Evolutionary conservation across 1,284 basidiomycete genomes (phyloP).

Genomic region (Phellinidium pouzarii): DNA sequence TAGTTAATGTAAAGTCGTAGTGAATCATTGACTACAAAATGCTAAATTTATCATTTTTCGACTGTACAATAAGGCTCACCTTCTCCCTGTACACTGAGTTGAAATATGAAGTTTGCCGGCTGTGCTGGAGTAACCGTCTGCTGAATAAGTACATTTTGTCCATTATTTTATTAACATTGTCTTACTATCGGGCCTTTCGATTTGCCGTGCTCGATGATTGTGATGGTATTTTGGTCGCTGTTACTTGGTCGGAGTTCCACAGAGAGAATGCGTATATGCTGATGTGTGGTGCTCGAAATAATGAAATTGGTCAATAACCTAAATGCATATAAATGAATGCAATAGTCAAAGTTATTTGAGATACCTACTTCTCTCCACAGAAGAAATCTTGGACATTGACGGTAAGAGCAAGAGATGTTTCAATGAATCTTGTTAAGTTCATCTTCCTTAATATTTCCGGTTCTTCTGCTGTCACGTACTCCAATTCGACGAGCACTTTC

Average conservation of each 20-base stretch:
- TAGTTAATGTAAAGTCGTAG: constrained; percentile 60
- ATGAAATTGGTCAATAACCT: constrained; percentile 79
- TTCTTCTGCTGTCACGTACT: constrained; percentile 54
- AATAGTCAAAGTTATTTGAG: constrained; percentile 19
- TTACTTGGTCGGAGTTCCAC: constrained; percentile 44
- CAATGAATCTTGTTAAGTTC: constrained; percentile 44
- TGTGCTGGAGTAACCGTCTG: constrained; percentile 66
- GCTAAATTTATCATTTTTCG: not conserved
- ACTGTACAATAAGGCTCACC: constrained; percentile 33
- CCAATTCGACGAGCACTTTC: constrained; percentile 57
- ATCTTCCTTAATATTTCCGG: constrained; percentile 47
- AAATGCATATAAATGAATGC: constrained; percentile 11
- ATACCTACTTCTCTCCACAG: constrained; percentile 52
- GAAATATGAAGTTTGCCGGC: constrained; percentile 68
- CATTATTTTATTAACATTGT: not conserved
- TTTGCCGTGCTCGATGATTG: constrained; percentile 31
- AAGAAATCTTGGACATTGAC: constrained; percentile 87
- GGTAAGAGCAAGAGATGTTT: constrained; percentile 65
- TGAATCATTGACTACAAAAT: constrained; percentile 48
- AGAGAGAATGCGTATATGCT: constrained; percentile 61
- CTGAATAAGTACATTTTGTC: not conserved
- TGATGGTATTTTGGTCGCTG: constrained; percentile 40
- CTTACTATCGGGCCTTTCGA: not conserved
- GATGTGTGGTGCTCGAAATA: constrained; percentile 64
- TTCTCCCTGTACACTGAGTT: constrained; percentile 48